These are phyloP conservation scores for Dothideomycetidae sp. DNA, from an alignment of 2,329 filamentous ascomycete species.

Conservation along the genomic window DNA sequence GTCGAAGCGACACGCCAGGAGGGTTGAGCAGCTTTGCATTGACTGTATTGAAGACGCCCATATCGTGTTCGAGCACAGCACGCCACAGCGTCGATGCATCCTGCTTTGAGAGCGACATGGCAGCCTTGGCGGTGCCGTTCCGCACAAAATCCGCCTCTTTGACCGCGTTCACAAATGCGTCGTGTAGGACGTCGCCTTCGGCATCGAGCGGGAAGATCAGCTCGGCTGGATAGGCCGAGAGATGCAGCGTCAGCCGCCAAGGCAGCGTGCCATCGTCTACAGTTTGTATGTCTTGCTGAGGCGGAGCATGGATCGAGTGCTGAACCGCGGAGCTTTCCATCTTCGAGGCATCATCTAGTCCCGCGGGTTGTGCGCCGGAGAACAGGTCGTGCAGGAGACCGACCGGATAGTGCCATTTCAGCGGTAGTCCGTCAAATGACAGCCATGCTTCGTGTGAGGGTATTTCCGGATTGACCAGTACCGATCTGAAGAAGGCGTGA, in stretches of 20 bases:
- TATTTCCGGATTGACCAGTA: slow-evolving; percentile 43
- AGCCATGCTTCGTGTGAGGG: slow-evolving; percentile 45
- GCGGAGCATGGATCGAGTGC: slow-evolving; percentile 12
- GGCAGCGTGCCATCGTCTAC: slow-evolving; percentile 29
- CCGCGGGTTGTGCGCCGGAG: slow-evolving; percentile 37
- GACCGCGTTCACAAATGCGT: slow-evolving; percentile 54
- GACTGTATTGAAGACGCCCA: slow-evolving; percentile 56
- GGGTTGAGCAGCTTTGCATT: slow-evolving; percentile 64
- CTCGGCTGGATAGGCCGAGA: slow-evolving; percentile 42
- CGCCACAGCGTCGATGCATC: slow-evolving; percentile 75
- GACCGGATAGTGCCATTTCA: slow-evolving; percentile 60
- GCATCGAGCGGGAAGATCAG: slow-evolving; percentile 44
- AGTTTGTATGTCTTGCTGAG: slow-evolving; percentile 13
- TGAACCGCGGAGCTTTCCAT: background rate
- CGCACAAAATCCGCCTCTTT: slow-evolving; percentile 77
- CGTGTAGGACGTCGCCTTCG: slow-evolving; percentile 42
- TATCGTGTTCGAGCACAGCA: slow-evolving; percentile 64
- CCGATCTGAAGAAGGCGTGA: slow-evolving; percentile 46
- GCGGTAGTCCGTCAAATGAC: slow-evolving; percentile 50
- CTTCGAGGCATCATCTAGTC: slow-evolving; percentile 3
- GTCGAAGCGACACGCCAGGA: slow-evolving; percentile 53
- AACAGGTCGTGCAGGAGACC: slow-evolving; percentile 58
- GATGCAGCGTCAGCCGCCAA: slow-evolving; percentile 51
- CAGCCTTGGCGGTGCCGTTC: slow-evolving; percentile 75
- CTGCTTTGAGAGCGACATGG: slow-evolving; percentile 76